phyloP scores from a whole-genome alignment of 139 green algal genomes.

The Tetraselmis chui region DNA sequence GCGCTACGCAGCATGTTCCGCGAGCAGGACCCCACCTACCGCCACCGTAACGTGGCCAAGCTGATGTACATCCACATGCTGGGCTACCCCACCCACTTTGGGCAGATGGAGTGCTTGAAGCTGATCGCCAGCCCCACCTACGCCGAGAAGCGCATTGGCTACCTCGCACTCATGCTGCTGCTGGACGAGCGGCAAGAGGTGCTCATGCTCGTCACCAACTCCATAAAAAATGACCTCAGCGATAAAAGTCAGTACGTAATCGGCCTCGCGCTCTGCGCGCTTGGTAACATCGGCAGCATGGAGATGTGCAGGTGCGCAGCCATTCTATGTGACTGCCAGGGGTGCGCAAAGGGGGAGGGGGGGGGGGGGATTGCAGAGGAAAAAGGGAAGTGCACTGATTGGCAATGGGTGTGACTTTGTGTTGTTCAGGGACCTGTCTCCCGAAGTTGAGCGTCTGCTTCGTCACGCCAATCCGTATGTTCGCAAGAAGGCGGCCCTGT shows the following conservation, averaged over 20 bases:
- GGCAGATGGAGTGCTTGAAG: slow-evolving; percentile 99
- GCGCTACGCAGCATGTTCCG: slow-evolving; percentile 82
- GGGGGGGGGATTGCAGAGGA: no score
- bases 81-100: slow-evolving; percentile 98
- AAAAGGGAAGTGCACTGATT: no score
- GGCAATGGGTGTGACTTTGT: no score
- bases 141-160: slow-evolving; percentile 92
- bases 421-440: slow-evolving; percentile 83
- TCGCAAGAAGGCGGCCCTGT: slow-evolving; percentile 85
- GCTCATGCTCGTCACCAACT: slow-evolving; percentile 99
- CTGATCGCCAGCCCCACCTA: slow-evolving; percentile 80
- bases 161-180: slow-evolving; percentile 95
- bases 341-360: no score
- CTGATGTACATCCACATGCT: slow-evolving; percentile 99
- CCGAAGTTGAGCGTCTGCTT: slow-evolving; percentile 88
- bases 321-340: no score
- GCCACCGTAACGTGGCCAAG: slow-evolving; percentile 94
- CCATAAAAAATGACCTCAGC: slow-evolving; percentile 90
- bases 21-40: slow-evolving; percentile 58
- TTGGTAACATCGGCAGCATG: slow-evolving; percentile 82
- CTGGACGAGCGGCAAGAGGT: slow-evolving; percentile 97
- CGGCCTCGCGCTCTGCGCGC: slow-evolving; percentile 83
- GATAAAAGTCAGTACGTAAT: slow-evolving; percentile 77
- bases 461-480: slow-evolving; percentile 71
- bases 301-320: background rate